These are phyloP conservation scores for Tylopilus plumbeoviolaceoides DNA, from an alignment of 768 basidiomycete species.

Conservation along the genomic window DNA sequence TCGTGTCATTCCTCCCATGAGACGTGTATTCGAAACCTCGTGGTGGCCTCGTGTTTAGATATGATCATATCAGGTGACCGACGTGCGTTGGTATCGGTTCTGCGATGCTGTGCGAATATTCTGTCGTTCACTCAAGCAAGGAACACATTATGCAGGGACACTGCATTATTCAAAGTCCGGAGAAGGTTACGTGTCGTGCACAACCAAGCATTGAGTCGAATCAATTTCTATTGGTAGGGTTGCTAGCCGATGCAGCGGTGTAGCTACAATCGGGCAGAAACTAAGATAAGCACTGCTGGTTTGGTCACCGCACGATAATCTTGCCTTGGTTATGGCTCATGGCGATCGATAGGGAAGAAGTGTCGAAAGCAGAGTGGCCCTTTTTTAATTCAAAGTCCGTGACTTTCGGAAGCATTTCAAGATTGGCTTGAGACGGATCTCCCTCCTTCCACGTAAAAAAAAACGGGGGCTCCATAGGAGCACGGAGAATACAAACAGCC, in stretches of 20 bases:
- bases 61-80: conserved; percentile 18
- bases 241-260: conserved; percentile 17
- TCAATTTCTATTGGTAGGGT: neutral
- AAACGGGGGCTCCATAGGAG: neutral
- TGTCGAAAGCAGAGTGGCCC: too few relatives aligned
- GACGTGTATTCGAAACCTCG: conserved; percentile 15
- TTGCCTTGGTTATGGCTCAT: conserved; percentile 5
- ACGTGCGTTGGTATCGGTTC: conserved; percentile 5
- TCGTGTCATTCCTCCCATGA: too few relatives aligned
- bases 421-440: conserved; percentile 7
- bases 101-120: neutral
- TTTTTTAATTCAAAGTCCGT: conserved; percentile 22
- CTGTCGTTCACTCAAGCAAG: neutral
- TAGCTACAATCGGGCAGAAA: neutral
- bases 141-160: conserved; percentile 3
- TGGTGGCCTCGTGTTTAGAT: conserved; percentile 23
- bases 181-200: neutral
- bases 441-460: conserved; percentile 18
- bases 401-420: conserved; percentile 24
- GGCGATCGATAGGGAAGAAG: conserved; percentile 2
- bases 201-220: neutral
- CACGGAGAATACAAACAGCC: conserved; percentile 4
- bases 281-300: neutral
- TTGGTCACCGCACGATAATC: conserved; percentile 14
- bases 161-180: neutral